Conservation (phyloP, 352 stramenopile species). For the Pythium biforme region DNA sequence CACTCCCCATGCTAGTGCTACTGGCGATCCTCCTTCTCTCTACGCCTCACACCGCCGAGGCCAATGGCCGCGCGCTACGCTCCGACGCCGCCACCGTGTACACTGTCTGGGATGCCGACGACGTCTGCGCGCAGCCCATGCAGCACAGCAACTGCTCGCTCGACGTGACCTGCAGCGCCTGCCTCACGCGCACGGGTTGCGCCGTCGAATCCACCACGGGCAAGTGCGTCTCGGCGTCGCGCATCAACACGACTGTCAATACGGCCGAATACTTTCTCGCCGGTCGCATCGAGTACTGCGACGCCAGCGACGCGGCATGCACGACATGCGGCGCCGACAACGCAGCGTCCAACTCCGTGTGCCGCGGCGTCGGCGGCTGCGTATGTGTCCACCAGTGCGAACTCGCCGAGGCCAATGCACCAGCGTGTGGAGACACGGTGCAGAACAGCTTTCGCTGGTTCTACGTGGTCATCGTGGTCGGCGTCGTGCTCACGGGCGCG, state of each 20-base stretch:
- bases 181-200: conserved; percentile 28
- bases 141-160: conserved; percentile 4
- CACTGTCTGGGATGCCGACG: not conserved
- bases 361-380: conserved; percentile 27
- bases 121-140: conserved; percentile 14
- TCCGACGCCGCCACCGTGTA: not conserved
- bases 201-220: conserved; percentile 39
- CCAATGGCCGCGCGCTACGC: not conserved
- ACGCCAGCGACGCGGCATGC: conserved; percentile 28
- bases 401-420: not conserved
- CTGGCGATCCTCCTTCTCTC: not conserved
- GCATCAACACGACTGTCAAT: conserved; percentile 9
- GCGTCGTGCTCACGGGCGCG: not conserved
- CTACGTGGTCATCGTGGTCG: conserved; percentile 1
- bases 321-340: conserved; percentile 19
- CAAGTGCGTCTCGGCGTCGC: conserved; percentile 33
- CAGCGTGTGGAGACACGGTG: not conserved
- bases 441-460: not conserved
- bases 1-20: not conserved
- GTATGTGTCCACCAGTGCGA: conserved; percentile 33
- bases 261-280: conserved; percentile 28
- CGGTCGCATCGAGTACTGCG: conserved; percentile 29
- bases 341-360: conserved; percentile 12
- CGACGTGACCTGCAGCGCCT: conserved; percentile 24
- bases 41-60: not conserved